Base-by-base conservation (phyloP, 129 eudicot genomes). In the Chrysanthemum lavandulifolium region DNA sequence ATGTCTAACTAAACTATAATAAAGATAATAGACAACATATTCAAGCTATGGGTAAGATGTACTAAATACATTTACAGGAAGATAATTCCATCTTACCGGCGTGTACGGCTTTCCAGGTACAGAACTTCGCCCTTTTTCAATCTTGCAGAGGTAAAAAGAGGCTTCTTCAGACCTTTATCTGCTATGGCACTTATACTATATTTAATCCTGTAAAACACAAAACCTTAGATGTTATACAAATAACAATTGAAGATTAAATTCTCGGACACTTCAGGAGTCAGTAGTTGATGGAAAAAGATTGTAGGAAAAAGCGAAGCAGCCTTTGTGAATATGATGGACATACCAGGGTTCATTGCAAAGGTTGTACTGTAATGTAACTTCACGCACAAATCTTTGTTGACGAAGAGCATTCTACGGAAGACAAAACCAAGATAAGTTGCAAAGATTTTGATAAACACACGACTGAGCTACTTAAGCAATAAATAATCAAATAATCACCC, bases 281-380 rank as follows among this genome's bases (percentile, higher is more conserved):
- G 48, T 59, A 14, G 47, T 45, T 40, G 70, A 43, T 40, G 71
- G 12, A 48, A 13, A 13, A 27, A 27, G 8, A 25, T 10, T 18
- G 4, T 6, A 57, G 25, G 12, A 50, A 23, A 47, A 53, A 50
- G 45, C 2, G 10, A 64, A 19, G 31, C 50, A 64, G 52, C 19
- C 47, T 9, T 69, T 59, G 61, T 13, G 70, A 61, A 72, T 48
- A 23, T 5, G 23, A 72, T 40, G 14, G 65, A 57, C 86, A 51
- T 94, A 95, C 99, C 99, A 95, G 45, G 99, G 99, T 76, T 95
- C 99, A 75, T 88, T 88, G 79, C 96, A 95, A 15, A 95, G 90
- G 87, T 91, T 95, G 85, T 88, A 95, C 58, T 88, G 97, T 71
- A 95, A 82, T 19, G 97, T 90, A 57, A 95, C 96, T 85, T 88